Conservation (phyloP, 495 filamentous ascomycete genomes). For the Hypoxylon perforatum region DNA sequence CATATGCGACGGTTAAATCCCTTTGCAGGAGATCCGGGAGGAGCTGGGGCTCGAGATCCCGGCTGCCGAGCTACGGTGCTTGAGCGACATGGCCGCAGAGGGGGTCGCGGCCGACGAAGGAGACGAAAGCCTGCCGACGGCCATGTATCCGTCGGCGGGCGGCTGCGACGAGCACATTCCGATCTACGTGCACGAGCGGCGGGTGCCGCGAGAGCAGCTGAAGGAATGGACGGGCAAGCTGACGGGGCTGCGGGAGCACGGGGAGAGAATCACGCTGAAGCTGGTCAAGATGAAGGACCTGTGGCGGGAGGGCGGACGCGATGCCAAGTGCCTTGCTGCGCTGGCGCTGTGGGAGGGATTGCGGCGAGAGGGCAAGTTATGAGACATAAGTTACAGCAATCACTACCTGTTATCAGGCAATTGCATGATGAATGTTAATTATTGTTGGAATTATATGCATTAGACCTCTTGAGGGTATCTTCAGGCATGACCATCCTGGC, state of each 20-base stretch:
- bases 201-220: constrained; percentile 71
- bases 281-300: constrained; percentile 76
- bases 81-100: constrained; percentile 77
- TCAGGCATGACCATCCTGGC: neutral
- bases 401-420: neutral
- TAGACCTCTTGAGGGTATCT: neutral
- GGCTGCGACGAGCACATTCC: constrained; percentile 88
- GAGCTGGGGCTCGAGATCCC: constrained; percentile 74
- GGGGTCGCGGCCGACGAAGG: constrained; percentile 39
- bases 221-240: constrained; percentile 77
- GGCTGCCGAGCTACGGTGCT: constrained; percentile 48
- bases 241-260: constrained; percentile 79
- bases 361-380: constrained; percentile 72
- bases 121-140: constrained; percentile 66
- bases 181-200: constrained; percentile 78
- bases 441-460: neutral
- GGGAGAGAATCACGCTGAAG: constrained; percentile 84
- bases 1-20: too few relatives aligned
- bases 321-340: constrained; percentile 83
- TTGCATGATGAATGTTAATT: neutral
- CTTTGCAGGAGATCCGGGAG: constrained; percentile 85
- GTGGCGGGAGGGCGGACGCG: constrained; percentile 79
- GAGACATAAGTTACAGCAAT: constrained; percentile 16
- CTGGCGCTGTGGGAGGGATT: constrained; percentile 81
- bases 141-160: constrained; percentile 80